Percentiles rank a stretch among this genome's conserved stretches.
These are phyloP conservation scores for Tremella yokohamensis DNA, from an alignment of 768 basidiomycete genomes.

Conservation along the genomic window DNA sequence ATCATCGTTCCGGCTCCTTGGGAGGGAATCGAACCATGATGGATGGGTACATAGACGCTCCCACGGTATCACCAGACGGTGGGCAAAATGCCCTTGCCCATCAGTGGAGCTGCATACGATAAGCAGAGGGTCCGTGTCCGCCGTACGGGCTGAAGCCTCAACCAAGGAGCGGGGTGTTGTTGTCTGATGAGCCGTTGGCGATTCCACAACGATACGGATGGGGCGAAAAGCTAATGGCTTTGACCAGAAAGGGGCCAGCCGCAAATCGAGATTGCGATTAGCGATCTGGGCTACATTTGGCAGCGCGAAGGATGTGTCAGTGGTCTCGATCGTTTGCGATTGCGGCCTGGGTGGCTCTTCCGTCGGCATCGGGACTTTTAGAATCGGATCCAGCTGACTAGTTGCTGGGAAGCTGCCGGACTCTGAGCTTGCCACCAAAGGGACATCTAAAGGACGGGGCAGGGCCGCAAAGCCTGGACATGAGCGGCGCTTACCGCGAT, in stretches of 20 bases:
- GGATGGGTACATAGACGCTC: constrained; percentile 65
- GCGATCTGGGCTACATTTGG: constrained; percentile 56
- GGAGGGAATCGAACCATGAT: constrained; percentile 39
- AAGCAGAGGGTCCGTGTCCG: constrained; percentile 56
- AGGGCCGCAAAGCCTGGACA: constrained; percentile 66
- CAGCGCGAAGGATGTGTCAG: constrained; percentile 18
- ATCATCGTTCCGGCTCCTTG: constrained; percentile 8
- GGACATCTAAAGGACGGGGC: constrained; percentile 55
- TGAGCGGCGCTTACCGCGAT: background rate
- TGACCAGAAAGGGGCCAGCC: constrained; percentile 73
- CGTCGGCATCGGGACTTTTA: constrained; percentile 9
- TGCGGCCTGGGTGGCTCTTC: background rate
- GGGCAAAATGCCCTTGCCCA: constrained; percentile 70
- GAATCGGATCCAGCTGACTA: background rate
- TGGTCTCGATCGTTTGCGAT: constrained; percentile 11
- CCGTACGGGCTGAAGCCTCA: constrained; percentile 18
- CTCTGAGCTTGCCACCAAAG: background rate
- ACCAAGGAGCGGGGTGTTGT: constrained; percentile 32
- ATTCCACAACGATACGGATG: constrained; percentile 63
- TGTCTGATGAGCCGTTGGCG: constrained; percentile 34
- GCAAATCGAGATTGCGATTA: constrained; percentile 71
- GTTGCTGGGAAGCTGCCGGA: background rate
- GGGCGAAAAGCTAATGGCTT: constrained; percentile 61
- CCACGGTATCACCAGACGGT: constrained; percentile 65
- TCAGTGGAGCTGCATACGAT: constrained; percentile 59